Conservation (phyloP, 345 rosid species). For the Euphorbia pulcherrima region DNA sequence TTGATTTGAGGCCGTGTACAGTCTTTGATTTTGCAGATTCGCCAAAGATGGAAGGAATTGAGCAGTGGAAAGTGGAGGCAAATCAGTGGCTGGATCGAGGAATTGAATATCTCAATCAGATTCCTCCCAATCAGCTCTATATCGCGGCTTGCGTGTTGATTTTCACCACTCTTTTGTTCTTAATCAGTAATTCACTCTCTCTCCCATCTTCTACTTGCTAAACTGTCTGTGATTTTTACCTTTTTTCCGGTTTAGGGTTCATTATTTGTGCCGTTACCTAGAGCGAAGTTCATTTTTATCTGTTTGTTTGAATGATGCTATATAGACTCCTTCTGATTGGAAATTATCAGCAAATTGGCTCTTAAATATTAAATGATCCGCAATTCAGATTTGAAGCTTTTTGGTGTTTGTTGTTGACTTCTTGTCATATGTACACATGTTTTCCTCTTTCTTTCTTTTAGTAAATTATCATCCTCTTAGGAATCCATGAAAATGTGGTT, state of each 20-base stretch:
- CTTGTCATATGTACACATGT: too few relatives aligned
- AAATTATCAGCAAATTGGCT: neutral
- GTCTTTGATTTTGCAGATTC: slow-evolving; percentile 4
- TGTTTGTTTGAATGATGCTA: too few relatives aligned
- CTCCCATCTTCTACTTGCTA: neutral
- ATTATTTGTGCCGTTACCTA: too few relatives aligned
- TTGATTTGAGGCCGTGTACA: neutral
- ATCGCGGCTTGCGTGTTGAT: slow-evolving; percentile 48
- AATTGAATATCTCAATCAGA: slow-evolving; percentile 41
- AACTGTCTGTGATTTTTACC: neutral
- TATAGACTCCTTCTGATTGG: too few relatives aligned
- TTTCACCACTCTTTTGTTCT: slow-evolving; percentile 46
- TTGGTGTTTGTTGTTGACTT: neutral
- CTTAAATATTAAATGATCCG: neutral
- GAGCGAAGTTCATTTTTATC: too few relatives aligned
- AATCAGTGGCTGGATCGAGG: slow-evolving; percentile 49
- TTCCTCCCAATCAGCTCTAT: slow-evolving; percentile 65
- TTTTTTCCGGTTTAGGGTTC: neutral
- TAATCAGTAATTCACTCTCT: slow-evolving; percentile 36
- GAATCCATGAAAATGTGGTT: too few relatives aligned
- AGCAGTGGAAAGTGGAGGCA: slow-evolving; percentile 48
- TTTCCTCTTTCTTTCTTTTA: too few relatives aligned
- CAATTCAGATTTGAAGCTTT: neutral
- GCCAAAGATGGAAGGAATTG: slow-evolving; percentile 52
- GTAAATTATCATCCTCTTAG: too few relatives aligned